Evolutionary conservation across 805 yeast genomes (phyloP).

Genomic region (Phaffomyces opuntiae): DNA sequence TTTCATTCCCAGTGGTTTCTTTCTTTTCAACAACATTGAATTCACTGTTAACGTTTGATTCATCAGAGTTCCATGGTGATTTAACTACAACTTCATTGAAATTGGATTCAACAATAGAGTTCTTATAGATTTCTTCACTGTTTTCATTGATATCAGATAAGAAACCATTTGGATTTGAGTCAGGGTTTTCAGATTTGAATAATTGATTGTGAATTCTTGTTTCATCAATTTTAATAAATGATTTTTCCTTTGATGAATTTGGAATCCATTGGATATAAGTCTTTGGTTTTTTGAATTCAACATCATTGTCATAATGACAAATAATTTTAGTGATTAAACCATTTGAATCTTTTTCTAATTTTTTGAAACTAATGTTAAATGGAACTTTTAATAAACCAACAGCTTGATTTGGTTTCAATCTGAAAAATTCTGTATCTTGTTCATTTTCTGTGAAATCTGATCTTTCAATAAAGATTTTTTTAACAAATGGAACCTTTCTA

Average conservation of each 20-base stretch:
- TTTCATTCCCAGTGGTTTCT: conserved; percentile 53
- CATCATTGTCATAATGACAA: conserved; percentile 71
- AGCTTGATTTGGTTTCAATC: conserved; percentile 89
- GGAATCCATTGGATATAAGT: conserved; percentile 98
- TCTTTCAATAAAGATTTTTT: conserved; percentile 76
- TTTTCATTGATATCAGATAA: conserved; percentile 76
- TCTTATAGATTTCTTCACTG: conserved; percentile 59
- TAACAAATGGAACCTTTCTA: conserved; percentile 68
- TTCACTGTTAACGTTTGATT: conserved; percentile 48
- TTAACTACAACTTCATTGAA: conserved; percentile 58
- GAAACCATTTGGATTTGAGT: conserved; percentile 81
- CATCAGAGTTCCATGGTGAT: conserved; percentile 69
- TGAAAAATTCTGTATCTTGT: conserved; percentile 66
- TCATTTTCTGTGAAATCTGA: conserved; percentile 71
- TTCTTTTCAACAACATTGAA: conserved; percentile 65
- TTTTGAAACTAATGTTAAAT: conserved; percentile 63
- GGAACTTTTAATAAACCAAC: conserved; percentile 95
- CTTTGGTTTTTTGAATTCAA: conserved; percentile 56
- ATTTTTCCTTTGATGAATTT: conserved; percentile 46
- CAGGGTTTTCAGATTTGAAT: conserved; percentile 88
- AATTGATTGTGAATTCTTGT: conserved; percentile 83
- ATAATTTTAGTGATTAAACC: conserved; percentile 68
- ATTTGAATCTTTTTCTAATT: conserved; percentile 50
- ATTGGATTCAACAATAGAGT: conserved; percentile 73
- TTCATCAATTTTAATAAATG: conserved; percentile 64